Evolutionary conservation across 2,329 filamentous ascomycete genomes (phyloP), one percentile per base, ranked within the genome.

Genomic region (Ophiosphaerella narmari): DNA sequence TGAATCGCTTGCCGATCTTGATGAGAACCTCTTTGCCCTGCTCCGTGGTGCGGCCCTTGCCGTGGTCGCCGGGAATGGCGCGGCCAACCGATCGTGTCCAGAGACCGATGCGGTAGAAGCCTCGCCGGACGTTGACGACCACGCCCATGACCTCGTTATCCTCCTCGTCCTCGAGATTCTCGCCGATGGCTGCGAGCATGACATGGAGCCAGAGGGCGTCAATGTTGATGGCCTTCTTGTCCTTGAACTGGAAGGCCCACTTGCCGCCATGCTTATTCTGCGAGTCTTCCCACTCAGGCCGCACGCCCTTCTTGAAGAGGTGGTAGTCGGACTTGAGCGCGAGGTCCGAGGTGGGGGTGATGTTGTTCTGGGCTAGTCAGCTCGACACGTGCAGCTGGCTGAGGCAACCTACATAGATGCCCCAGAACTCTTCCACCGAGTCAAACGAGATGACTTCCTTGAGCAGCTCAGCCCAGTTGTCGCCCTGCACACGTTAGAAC

Each of bases 221-320:
- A 74, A 97, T 95, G 66, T 93, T 90, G 73, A 96, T 84, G 62
- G 82, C 85, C 70, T 89, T 88, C 85, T 96, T 97, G 66, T 97
- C 91, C 82, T 95, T 96, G 86, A 96, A 97, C 70, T 90, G 88
- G 80, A 95, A 97, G 23, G 93, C 92, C 94, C 94, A 99, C 79
- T 97, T 97, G 78, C 94, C 94, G 66, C 94, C 94, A 75, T 97
- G 91, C 84, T 97, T 99, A 82, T 99, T 99, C 80, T 97, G 91
- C 23, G 86, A 82, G 74, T 99, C 94, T 77, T 99, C 94, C 94
- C 94, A 99, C 78, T 99, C 95, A 32, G 94, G 94, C 59, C 94
- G 90, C 57, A 99, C 90, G 60, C 92, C 92, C 67, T 88, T 88
- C 82, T 99, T 99, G 88, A 99, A 99, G 38, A 99, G 89, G 73